Evolutionary conservation across 2,329 filamentous ascomycete genomes (phyloP), one percentile per base, ranked within the genome.

Genomic region (Cordyceps cateniannulata): DNA sequence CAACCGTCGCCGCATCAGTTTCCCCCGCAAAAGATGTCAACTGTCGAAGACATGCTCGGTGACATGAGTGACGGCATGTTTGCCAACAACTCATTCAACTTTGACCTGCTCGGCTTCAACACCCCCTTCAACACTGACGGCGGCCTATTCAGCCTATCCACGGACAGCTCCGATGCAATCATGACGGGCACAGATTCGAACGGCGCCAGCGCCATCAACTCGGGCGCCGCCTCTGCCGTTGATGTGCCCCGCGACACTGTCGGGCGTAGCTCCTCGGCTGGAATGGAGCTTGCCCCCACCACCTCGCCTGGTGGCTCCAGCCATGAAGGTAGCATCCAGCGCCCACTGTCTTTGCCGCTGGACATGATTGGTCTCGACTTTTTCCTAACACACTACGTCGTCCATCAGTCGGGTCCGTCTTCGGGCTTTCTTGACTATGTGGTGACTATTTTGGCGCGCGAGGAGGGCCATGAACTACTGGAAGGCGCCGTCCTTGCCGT

Each of bases 281-380:
- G 53, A 20, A 56, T 57, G 47, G 52, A 58, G 25, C 49, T 60
- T 20, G 44, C 42, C 42, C 18, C 29, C 25, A 32, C 49, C 3
- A 16, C 27, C 38, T 53, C 57, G 18, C 49, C 57, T 6, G 14
- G 20, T 27, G 42, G 50, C 58, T 60, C 50, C 22, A 60, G 58
- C 18, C 50, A 40, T 2, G 58, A 60, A 3, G 58, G 50, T 42
- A 61, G 54, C 49, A 59, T 59, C 16, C 49, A 56, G 20, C 54
- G 55, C 32, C 60, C 60, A 18, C 18, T 54, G 8, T 59, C 60
- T 0, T 24, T 59, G 49, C 54, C 60, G 10, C 60, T 62, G 9
- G 60, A 62, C 24, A 59, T 59, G 60, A 59, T 54, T 22, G 54
- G 54, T 5, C 60, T 62, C n/a, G 47, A 59, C 32, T 62, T 59